phyloP scores from a whole-genome alignment of 2,329 filamentous ascomycete species.

The Verticillium tricorpus region DNA sequence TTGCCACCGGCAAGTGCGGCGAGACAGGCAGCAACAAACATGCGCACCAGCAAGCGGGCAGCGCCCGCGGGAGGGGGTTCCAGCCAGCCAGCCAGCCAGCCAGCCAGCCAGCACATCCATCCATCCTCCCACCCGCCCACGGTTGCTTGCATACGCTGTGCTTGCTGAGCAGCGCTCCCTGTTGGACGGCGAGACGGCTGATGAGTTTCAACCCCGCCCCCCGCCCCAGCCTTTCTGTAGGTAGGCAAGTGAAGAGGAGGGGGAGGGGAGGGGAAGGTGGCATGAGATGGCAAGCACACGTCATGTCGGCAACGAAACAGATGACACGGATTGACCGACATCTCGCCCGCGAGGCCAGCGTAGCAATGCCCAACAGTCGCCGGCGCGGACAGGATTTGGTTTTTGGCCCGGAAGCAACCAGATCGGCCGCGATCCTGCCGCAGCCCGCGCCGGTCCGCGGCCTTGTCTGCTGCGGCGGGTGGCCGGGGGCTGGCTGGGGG shows the following conservation, averaged over 20 bases:
- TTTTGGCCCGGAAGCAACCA: slow-evolving; percentile 4
- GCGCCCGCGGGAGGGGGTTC: no score
- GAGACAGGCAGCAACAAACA: no score
- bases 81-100: no score
- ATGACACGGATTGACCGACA: no score
- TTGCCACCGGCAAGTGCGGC: no score
- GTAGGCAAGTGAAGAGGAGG: background rate
- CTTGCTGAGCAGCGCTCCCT: background rate
- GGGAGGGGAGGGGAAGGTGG: background rate
- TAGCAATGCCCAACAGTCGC: no score
- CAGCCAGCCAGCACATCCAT: background rate
- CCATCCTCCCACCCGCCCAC: background rate
- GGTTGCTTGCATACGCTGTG: background rate
- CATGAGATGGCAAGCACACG: no score
- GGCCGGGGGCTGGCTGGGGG: no score
- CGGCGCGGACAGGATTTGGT: background rate
- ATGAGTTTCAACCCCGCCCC: background rate
- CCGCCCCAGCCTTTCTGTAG: background rate
- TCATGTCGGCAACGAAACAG: no score
- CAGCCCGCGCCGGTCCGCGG: slow-evolving; percentile 15
- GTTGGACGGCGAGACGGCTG: background rate
- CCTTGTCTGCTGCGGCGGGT: background rate
- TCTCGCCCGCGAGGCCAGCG: no score
- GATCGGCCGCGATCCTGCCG: slow-evolving; percentile 15
- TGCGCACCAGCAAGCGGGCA: no score